phyloP scores from a whole-genome alignment of 805 yeast species.

The Candida ficus region DNA sequence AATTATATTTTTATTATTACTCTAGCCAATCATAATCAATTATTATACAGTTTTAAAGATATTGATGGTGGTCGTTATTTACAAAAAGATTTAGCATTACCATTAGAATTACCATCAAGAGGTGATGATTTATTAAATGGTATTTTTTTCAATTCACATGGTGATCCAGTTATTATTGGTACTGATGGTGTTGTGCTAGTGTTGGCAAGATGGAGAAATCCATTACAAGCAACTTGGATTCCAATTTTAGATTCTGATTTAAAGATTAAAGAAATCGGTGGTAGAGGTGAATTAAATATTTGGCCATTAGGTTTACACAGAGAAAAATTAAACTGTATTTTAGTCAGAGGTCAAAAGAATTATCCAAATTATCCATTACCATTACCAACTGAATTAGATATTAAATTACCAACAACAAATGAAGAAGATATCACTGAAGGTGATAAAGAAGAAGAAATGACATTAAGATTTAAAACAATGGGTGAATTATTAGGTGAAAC shows the following conservation, averaged over 20 bases:
- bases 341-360: conserved; percentile 56
- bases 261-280: conserved; percentile 46
- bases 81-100: conserved; percentile 43
- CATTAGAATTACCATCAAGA: conserved; percentile 27
- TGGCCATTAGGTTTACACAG: conserved; percentile 86
- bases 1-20: conserved; percentile 28
- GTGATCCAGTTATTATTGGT: conserved; percentile 91
- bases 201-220: conserved; percentile 72
- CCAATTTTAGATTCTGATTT: conserved; percentile 60
- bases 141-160: conserved; percentile 79
- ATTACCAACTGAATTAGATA: conserved; percentile 71
- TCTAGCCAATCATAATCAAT: conserved; percentile 25
- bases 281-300: conserved; percentile 53
- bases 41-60: conserved; percentile 38
- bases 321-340: conserved; percentile 67
- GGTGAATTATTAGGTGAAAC: conserved; percentile 62
- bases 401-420: conserved; percentile 56
- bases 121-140: conserved; percentile 42
- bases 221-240: conserved; percentile 77
- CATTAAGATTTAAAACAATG: conserved; percentile 53
- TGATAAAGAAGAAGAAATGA: conserved; percentile 53
- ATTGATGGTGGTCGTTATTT: conserved; percentile 42
- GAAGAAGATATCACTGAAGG: conserved; percentile 5
- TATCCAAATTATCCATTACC: conserved; percentile 86
- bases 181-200: conserved; percentile 66